phyloP scores from a whole-genome alignment of 441 rosid genomes.

The Gossypium schwendimanii region DNA sequence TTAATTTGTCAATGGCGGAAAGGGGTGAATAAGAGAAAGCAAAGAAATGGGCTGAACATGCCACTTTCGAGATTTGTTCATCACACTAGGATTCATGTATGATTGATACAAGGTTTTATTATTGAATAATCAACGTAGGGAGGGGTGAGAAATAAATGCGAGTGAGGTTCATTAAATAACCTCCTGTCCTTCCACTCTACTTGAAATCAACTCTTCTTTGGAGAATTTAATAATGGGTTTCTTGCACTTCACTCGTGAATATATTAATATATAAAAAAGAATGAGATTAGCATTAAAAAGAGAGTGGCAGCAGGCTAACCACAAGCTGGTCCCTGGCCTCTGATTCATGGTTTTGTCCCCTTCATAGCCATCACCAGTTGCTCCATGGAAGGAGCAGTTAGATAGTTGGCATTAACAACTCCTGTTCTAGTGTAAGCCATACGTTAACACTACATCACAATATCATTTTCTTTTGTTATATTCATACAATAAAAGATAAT shows the following conservation, averaged over 20 bases:
- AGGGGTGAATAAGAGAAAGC: not conserved
- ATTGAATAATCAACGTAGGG: no score
- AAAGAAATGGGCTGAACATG: not conserved
- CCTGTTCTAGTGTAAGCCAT: not conserved
- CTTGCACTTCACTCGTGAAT: not conserved
- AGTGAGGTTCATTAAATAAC: constrained; percentile 8
- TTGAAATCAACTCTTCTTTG: no score
- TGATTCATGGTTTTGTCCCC: not conserved
- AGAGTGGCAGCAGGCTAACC: not conserved
- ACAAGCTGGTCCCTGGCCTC: not conserved
- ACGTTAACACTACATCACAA: constrained; percentile 4
- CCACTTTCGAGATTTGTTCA: not conserved
- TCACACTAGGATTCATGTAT: not conserved
- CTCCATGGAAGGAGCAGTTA: not conserved
- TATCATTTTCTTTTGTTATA: not conserved
- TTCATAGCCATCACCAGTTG: not conserved
- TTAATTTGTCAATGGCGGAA: not conserved
- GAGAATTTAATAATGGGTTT: not conserved
- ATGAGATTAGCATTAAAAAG: not conserved
- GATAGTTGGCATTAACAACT: not conserved
- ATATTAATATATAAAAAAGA: not conserved
- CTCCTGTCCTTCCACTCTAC: not conserved
- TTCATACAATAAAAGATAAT: no score
- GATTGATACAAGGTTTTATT: not conserved
- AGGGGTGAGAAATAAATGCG: constrained; percentile 11